Conservation (phyloP, 345 rosid genomes). For the Populus tremula region DNA sequence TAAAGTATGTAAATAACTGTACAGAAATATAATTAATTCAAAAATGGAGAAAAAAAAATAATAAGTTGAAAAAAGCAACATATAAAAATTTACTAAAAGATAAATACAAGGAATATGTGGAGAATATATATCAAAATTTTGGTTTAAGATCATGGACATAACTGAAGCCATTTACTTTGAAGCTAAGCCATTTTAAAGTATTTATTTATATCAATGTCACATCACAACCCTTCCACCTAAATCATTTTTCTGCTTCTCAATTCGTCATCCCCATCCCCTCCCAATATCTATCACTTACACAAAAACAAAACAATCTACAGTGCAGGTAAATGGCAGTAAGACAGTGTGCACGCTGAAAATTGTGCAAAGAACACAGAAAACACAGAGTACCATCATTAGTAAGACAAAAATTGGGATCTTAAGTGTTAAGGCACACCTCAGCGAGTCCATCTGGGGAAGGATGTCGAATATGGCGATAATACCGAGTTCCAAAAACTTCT, state of each 20-base stretch:
- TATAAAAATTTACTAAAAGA: background rate
- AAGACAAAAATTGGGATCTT: background rate
- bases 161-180: background rate
- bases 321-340: background rate
- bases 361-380: background rate
- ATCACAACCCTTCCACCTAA: background rate
- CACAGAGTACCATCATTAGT: background rate
- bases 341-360: background rate
- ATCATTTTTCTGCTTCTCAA: background rate
- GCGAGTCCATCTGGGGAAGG: slow-evolving; percentile 82
- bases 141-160: background rate
- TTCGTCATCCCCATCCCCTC: background rate
- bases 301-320: background rate
- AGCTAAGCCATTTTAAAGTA: background rate
- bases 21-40: background rate
- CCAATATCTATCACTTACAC: too few relatives aligned
- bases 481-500: slow-evolving; percentile 49
- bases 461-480: slow-evolving; percentile 64
- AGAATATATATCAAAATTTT: background rate
- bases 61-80: background rate
- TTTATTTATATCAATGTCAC: background rate
- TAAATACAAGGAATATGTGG: background rate
- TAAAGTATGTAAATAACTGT: background rate
- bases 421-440: slow-evolving; percentile 50
- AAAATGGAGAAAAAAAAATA: background rate